phyloP scores from a whole-genome alignment of 225 moss, liverwort and hornwort species.

The Marchantia polymorpha region DNA sequence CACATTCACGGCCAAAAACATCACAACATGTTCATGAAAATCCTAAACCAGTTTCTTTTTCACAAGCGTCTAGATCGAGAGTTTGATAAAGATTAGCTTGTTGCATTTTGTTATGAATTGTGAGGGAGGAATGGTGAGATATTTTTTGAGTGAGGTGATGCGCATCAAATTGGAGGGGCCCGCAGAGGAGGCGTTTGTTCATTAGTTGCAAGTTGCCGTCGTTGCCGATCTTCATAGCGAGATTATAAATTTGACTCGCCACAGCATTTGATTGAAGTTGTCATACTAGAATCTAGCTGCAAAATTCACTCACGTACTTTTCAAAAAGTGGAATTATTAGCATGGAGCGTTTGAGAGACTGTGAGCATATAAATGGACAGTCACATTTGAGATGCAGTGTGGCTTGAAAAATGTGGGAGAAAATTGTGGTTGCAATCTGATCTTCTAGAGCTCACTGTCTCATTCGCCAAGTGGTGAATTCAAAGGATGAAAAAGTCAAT shows the following conservation, averaged over 20 bases:
- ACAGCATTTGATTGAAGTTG: background rate
- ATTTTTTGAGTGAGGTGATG: no score
- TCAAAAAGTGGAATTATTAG: background rate
- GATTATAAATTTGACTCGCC: background rate
- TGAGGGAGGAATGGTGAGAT: no score
- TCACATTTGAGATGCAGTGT: background rate
- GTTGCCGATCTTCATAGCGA: background rate
- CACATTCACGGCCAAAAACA: no score
- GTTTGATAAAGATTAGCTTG: no score
- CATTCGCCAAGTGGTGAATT: background rate
- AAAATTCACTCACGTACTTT: background rate
- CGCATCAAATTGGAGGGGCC: background rate
- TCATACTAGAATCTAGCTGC: background rate
- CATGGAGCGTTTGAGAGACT: background rate
- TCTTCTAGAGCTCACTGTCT: background rate
- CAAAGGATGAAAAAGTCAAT: background rate
- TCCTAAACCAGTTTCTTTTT: no score
- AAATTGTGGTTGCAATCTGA: background rate
- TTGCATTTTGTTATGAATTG: no score
- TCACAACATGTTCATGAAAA: no score
- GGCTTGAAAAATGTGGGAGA: background rate
- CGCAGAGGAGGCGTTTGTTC: background rate
- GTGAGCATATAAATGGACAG: background rate
- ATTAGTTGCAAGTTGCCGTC: background rate
- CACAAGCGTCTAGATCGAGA: no score